Evolutionary conservation across 2,329 filamentous ascomycete species (phyloP), one percentile per base, ranked within the genome.

Genomic region (Xylaria sp.): DNA sequence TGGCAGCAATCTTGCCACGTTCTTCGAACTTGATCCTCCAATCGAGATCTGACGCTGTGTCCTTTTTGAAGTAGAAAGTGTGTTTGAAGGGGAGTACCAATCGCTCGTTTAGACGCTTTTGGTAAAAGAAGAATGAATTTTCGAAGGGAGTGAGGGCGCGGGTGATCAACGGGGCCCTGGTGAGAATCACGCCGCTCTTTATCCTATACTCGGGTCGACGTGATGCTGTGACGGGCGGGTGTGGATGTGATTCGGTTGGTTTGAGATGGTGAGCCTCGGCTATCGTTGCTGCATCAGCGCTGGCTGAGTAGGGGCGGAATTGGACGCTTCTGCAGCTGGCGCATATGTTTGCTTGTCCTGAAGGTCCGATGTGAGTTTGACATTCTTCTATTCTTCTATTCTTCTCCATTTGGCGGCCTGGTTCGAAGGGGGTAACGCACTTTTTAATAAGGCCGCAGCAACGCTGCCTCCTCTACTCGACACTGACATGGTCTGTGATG

Each of bases 91-190:
- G 93, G 4, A 96, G 87, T 23, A 91, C 90, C 61, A 97, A 87
- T 51, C 96, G 92, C 85, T 99, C 96, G 81, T 98, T 97, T 69
- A 99, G 87, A 15, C 96, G 93, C 76, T 95, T 95, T 83, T 99
- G 96, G 84, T 99, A 99, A 80, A 99, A 94, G 85, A 92, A 97
- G 83, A 92, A 98, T 72, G 95, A 87, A 78, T 93, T 92, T 81
- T 99, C 96, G 81, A 99, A 98, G 13, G 93, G 86, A 40, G 92
- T 92, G 63, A 95, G 90, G 69, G 91, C 86, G 73, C 92, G 91
- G 31, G 96, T 98, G 76, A 99, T 86, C 67, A 97, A 85, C 6
- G 96, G 96, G 57, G 96, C 89, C 33, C 96, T 93, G 54, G 94
- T 96, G 71, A 99, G 89, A 74, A 98, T 89, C 68, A 97, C 86